A percentile compares a stretch with the other conserved stretches of the same genome.
Conservation (phyloP, 139 green algal genomes). For the Edaphochlamys debaryana region DNA sequence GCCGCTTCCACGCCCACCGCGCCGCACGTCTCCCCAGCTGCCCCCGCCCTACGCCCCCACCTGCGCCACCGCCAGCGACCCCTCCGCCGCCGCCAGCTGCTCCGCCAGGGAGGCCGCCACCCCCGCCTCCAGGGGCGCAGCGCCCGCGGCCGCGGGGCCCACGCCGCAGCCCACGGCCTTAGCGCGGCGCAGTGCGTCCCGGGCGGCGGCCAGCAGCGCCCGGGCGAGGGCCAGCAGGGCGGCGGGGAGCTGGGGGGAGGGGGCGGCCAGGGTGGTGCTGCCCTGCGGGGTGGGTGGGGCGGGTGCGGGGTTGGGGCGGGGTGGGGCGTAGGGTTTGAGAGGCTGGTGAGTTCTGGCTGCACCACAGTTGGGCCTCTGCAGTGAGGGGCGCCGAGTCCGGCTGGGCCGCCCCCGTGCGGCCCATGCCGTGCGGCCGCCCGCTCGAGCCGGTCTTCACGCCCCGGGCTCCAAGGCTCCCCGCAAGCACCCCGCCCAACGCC, state of each 20-base stretch:
- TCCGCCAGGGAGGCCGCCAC: neutral
- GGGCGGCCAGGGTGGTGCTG: neutral
- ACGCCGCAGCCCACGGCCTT: neutral
- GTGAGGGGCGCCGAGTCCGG: no score
- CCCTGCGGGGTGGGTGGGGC: neutral
- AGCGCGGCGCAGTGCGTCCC: slow-evolving; percentile 54
- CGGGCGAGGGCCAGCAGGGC: slow-evolving; percentile 51
- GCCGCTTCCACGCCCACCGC: no score
- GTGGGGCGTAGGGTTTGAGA: no score
- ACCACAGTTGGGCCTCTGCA: no score
- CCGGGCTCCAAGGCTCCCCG: no score
- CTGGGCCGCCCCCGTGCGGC: no score
- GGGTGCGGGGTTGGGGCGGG: no score
- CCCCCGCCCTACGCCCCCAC: slow-evolving; percentile 1
- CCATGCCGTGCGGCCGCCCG: no score
- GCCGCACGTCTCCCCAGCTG: neutral
- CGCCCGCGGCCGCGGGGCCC: neutral
- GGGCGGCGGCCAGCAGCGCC: slow-evolving; percentile 49
- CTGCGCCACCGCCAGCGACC: slow-evolving; percentile 8
- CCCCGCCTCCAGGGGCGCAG: neutral
- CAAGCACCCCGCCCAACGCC: no score
- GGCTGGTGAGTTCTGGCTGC: no score
- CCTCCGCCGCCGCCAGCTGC: slow-evolving; percentile 26
- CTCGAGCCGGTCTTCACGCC: no score
- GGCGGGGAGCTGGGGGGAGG: slow-evolving; percentile 48